Evolutionary conservation across 2,329 filamentous ascomycete genomes (phyloP), one percentile per base, ranked within the genome.

Genomic region (Pseudogymnoascus sp.): DNA sequence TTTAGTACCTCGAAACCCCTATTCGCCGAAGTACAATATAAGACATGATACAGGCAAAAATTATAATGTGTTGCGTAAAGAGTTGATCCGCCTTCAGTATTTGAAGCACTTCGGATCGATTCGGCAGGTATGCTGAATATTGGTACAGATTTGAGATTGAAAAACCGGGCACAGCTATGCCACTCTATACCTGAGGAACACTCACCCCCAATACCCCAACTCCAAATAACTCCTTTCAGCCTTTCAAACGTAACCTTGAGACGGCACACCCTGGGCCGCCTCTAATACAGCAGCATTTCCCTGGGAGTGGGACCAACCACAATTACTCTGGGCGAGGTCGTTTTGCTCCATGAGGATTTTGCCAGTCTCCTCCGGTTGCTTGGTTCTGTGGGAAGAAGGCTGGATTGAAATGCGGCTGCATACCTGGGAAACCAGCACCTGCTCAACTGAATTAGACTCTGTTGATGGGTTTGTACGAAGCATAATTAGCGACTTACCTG

Each of bases 301-400:
- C n/a, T 21, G 11, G n/a, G 6, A 55, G n/a, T 7, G 16, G 9
- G 16, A 14, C 49, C 28, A 18, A 18, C 16, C 28, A 18, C 52
- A 31, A 45, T 67, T 68, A 73, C 60, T 93, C 90, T 65, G 89
- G 89, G 66, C 90, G 83, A 67, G 89, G 88, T 67, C 90, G 82
- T 78, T 95, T 95, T 3, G 87, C 86, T 31, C 89, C 89, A 68
- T 93, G 90, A 5, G 90, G 90, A 70, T 93, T 93, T 80, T 89
- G 90, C 75, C 85, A 86, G 62, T 87, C 87, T 58, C 75, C 78
- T 41, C 76, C 76, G 58, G 74, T 75, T 43, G 73, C 75, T 62
- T 77, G 76, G 31, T 74, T 74, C 66, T 82, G 81, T 69, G 80
- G 77, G 74, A 91, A 93, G 77, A 91, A 92, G 63, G 81, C 84